phyloP scores from a whole-genome alignment of 1,284 basidiomycete genomes.

The Rhodotorula sp. region DNA sequence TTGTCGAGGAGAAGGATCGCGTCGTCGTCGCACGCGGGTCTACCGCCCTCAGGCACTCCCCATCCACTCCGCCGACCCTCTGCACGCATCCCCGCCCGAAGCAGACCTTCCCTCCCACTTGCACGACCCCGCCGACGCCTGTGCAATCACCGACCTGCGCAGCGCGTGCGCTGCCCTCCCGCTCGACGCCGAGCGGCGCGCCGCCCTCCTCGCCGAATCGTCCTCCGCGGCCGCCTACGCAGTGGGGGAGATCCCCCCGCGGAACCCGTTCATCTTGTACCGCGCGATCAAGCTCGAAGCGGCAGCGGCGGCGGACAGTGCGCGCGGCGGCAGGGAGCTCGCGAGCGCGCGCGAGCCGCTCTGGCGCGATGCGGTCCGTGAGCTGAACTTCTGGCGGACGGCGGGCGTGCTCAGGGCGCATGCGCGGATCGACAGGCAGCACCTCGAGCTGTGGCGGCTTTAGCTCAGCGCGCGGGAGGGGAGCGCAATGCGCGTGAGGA shows the following conservation, averaged over 20 bases:
- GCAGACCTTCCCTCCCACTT: not conserved
- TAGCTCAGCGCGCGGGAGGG: slow-evolving; percentile 10
- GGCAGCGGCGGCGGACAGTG: not conserved
- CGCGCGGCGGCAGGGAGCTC: not conserved
- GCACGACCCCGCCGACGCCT: not conserved
- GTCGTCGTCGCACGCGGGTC: slow-evolving; percentile 24
- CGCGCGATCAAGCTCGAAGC: slow-evolving; percentile 9
- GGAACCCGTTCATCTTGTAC: slow-evolving; percentile 34
- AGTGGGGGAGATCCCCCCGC: slow-evolving; percentile 3
- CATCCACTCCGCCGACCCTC: too few species aligned
- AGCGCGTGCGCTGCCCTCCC: slow-evolving; percentile 16
- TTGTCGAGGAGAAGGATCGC: slow-evolving; percentile 24
- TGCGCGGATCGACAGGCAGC: slow-evolving; percentile 19
- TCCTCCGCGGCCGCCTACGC: not conserved
- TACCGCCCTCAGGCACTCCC: slow-evolving; percentile 18
- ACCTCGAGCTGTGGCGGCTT: slow-evolving; percentile 21
- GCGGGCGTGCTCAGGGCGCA: slow-evolving; percentile 8
- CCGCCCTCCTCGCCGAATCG: slow-evolving; percentile 11
- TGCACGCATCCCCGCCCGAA: too few species aligned
- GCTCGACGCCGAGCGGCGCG: not conserved
- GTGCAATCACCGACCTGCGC: not conserved
- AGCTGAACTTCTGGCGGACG: slow-evolving; percentile 22
- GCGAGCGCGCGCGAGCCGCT: not conserved
- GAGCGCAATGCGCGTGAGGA: too few species aligned
- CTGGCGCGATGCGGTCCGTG: slow-evolving; percentile 26